Conservation (phyloP, 2,329 filamentous ascomycete species). For the Aspergillus brasiliensis region DNA sequence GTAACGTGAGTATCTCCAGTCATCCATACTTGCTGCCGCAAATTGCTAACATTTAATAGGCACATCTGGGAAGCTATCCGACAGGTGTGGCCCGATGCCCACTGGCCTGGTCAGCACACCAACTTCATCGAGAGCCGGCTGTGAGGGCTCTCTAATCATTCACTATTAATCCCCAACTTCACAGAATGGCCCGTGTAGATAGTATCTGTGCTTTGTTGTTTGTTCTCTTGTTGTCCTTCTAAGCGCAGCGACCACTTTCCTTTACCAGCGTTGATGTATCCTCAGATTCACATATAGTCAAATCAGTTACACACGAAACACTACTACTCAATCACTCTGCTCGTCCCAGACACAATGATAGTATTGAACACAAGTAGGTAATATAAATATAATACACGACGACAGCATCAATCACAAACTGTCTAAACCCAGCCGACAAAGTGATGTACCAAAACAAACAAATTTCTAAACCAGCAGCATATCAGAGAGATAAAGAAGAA, state of each 20-base stretch:
- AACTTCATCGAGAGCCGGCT: slow-evolving; percentile 76
- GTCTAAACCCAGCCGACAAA: not conserved
- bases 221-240: slow-evolving; percentile 5
- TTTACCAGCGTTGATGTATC: slow-evolving; percentile 1
- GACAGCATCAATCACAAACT: too few species aligned
- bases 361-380: too few species aligned
- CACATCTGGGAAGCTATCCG: slow-evolving; percentile 95
- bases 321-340: too few species aligned
- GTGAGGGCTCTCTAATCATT: slow-evolving; percentile 44
- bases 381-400: too few species aligned
- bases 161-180: not conserved
- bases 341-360: too few species aligned
- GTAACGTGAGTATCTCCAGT: slow-evolving; percentile 66
- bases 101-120: slow-evolving; percentile 76
- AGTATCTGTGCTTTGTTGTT: slow-evolving; percentile 6
- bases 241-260: slow-evolving; percentile 1
- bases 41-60: slow-evolving; percentile 46
- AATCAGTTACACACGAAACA: not conserved
- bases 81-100: slow-evolving; percentile 85
- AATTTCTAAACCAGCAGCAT: not conserved
- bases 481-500: not conserved
- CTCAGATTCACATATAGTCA: not conserved
- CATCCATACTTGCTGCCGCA: not conserved
- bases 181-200: not conserved
- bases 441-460: not conserved